These are phyloP conservation scores for Echium plantagineum DNA, from an alignment of 257 asterid species.

Conservation along the genomic window DNA sequence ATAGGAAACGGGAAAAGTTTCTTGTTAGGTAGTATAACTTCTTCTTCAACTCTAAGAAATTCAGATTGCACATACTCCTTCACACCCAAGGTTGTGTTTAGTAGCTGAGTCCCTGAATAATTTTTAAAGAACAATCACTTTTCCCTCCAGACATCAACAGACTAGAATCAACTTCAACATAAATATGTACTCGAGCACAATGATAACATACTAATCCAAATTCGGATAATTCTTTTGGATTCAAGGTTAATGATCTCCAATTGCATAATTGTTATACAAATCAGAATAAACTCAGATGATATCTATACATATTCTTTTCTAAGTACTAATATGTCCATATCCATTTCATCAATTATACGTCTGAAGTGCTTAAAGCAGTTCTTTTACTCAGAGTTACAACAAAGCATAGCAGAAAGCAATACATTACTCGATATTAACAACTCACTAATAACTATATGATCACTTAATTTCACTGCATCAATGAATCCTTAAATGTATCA, in stretches of 20 bases:
- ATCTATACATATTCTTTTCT: neutral
- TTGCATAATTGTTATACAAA: neutral
- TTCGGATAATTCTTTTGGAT: neutral
- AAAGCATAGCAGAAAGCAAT: neutral
- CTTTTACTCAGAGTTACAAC: neutral
- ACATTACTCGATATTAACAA: neutral
- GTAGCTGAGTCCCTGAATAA: conserved; percentile 66
- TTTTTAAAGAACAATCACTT: conserved; percentile 10
- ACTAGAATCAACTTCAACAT: neutral
- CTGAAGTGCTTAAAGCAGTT: too few species aligned
- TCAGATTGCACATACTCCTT: conserved; percentile 74
- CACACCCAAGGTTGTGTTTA: conserved; percentile 77
- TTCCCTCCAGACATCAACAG: neutral
- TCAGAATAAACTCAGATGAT: neutral
- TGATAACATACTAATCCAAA: too few species aligned
- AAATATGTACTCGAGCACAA: neutral
- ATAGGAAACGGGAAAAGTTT: conserved; percentile 60
- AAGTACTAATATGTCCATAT: neutral
- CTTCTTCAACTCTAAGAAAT: conserved; percentile 55
- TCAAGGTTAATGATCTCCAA: neutral
- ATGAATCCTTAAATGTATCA: too few species aligned
- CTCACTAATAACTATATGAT: neutral
- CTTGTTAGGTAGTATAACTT: conserved; percentile 69
- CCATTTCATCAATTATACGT: neutral
- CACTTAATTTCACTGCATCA: neutral